Percentiles rank a stretch among this genome's conserved stretches.
These are phyloP conservation scores for Seiridium cupressi DNA, from an alignment of 2,329 filamentous ascomycete genomes.

Conservation along the genomic window DNA sequence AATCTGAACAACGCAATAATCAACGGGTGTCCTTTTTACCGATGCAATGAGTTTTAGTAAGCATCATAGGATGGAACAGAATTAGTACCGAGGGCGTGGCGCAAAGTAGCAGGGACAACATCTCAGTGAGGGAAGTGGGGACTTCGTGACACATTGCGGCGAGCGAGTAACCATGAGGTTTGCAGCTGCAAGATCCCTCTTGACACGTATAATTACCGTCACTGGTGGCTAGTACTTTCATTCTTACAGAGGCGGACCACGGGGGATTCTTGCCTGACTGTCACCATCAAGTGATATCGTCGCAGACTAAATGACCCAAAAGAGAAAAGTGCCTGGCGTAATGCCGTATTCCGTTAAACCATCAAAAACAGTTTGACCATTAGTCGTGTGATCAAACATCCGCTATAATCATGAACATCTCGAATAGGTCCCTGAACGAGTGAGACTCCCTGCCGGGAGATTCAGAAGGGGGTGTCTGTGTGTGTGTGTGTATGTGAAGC, in stretches of 20 bases:
- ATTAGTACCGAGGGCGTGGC: too few relatives aligned
- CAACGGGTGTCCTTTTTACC: too few relatives aligned
- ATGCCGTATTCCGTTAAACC: slow-evolving; percentile 4
- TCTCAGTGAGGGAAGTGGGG: too few relatives aligned
- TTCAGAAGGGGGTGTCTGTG: slow-evolving; percentile 11
- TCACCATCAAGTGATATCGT: neutral
- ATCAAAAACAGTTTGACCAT: slow-evolving; percentile 3
- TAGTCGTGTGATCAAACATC: neutral
- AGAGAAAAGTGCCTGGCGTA: slow-evolving; percentile 5
- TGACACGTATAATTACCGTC: neutral
- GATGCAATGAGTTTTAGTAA: too few relatives aligned
- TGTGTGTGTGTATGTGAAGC: slow-evolving; percentile 6
- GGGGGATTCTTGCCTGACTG: neutral
- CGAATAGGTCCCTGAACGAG: neutral
- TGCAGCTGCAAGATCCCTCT: too few relatives aligned
- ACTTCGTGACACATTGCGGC: too few relatives aligned
- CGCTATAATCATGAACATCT: slow-evolving; percentile 2
- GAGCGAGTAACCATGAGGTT: too few relatives aligned
- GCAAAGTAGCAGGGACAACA: too few relatives aligned
- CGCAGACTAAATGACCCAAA: neutral
- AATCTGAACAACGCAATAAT: too few relatives aligned
- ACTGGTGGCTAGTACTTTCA: neutral
- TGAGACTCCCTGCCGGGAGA: slow-evolving; percentile 1
- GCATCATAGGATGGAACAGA: too few relatives aligned
- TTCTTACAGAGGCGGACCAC: neutral